Conservation (phyloP, 2,329 filamentous ascomycete genomes). For the Corynespora cassiicola region DNA sequence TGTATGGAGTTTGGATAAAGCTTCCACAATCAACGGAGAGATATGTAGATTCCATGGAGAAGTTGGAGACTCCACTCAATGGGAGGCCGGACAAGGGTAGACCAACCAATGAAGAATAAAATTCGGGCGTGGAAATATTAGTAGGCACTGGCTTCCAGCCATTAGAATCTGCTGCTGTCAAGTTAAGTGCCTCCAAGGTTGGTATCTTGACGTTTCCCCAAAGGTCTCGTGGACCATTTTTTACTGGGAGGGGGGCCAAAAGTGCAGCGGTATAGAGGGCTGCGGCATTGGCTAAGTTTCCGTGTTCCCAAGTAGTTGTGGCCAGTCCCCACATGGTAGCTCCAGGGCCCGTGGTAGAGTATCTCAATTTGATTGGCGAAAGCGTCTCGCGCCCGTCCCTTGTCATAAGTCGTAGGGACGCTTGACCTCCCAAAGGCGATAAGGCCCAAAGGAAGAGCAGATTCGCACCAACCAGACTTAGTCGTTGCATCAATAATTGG, state of each 20-base stretch:
- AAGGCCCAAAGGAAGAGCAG: conserved; percentile 43
- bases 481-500: conserved; percentile 34
- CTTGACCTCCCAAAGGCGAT: conserved; percentile 46
- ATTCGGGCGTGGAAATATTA: conserved; percentile 19
- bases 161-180: conserved; percentile 8
- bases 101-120: conserved; percentile 37
- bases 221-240: conserved; percentile 29
- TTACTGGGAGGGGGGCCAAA: conserved; percentile 24
- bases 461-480: conserved; percentile 39
- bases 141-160: conserved; percentile 29
- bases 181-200: conserved; percentile 17
- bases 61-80: conserved; percentile 7
- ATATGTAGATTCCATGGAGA: conserved; percentile 30
- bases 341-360: conserved; percentile 36
- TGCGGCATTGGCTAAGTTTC: conserved; percentile 23
- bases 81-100: conserved; percentile 32
- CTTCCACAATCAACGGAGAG: conserved; percentile 19
- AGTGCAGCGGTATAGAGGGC: conserved; percentile 35
- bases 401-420: conserved; percentile 38
- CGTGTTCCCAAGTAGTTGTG: conserved; percentile 19
- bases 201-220: conserved; percentile 48
- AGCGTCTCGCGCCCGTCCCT: conserved; percentile 8
- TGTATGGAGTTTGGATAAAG: conserved; percentile 17
- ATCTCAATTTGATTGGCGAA: conserved; percentile 23
- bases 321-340: conserved; percentile 17